Evolutionary conservation across 1,284 basidiomycete genomes (phyloP).

Genomic region (Malassezia pachydermatis): DNA sequence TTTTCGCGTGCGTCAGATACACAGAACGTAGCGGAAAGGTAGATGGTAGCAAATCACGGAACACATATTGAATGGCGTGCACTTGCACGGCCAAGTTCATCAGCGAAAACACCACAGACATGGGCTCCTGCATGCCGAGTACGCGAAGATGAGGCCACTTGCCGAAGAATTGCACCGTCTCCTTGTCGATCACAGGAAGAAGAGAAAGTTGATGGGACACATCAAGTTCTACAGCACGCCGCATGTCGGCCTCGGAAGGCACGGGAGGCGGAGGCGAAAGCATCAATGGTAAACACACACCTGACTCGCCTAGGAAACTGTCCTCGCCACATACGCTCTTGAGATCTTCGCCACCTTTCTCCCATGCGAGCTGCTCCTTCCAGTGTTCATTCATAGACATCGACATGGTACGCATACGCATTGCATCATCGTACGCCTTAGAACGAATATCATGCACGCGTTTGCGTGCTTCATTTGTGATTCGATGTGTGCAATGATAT

Average conservation of each 20-base stretch:
- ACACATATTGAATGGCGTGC: slow-evolving; percentile 24
- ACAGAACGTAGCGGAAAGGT: slow-evolving; percentile 55
- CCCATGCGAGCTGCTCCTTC: slow-evolving; percentile 1
- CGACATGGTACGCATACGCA: slow-evolving; percentile 10
- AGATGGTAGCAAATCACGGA: slow-evolving; percentile 26
- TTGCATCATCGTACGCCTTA: slow-evolving; percentile 29
- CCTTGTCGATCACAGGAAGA: slow-evolving; percentile 36
- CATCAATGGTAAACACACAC: slow-evolving; percentile 6
- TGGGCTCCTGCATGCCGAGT: slow-evolving; percentile 73
- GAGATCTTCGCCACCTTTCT: not conserved
- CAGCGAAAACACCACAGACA: slow-evolving; percentile 78
- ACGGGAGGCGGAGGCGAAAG: slow-evolving; percentile 1
- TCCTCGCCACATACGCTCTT: slow-evolving; percentile 1
- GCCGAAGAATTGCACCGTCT: slow-evolving; percentile 56
- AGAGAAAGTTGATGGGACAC: slow-evolving; percentile 21
- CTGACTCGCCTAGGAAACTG: slow-evolving; percentile 1
- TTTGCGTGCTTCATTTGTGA: slow-evolving; percentile 59
- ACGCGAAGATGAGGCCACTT: slow-evolving; percentile 64
- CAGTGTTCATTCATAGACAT: slow-evolving; percentile 5
- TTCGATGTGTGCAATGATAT: slow-evolving; percentile 74
- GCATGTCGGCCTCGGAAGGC: not conserved
- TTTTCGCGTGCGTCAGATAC: slow-evolving; percentile 61
- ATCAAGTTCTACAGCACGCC: slow-evolving; percentile 1
- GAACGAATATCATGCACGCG: slow-evolving; percentile 39
- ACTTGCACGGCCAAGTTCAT: slow-evolving; percentile 60